Conservation (phyloP, 441 rosid species). For the Metrosideros polymorpha region DNA sequence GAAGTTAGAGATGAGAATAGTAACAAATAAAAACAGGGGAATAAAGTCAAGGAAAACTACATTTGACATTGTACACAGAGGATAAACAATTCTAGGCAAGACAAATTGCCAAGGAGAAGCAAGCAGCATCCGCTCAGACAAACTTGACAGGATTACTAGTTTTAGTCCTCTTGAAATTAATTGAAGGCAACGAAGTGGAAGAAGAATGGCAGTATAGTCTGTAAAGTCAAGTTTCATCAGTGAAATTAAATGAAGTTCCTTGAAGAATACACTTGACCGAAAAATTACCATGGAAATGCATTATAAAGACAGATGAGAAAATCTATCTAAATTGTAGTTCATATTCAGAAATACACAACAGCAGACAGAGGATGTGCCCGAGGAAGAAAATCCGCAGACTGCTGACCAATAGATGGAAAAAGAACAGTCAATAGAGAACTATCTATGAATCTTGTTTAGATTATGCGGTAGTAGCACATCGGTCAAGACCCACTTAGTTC, state of each 20-base stretch:
- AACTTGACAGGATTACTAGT: background rate
- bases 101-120: background rate
- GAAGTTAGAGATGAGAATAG: background rate
- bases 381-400: background rate
- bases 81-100: background rate
- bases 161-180: background rate
- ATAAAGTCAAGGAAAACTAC: background rate
- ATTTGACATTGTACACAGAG: background rate
- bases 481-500: background rate
- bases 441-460: background rate
- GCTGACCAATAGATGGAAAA: background rate
- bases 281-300: background rate
- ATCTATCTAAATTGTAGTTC: background rate
- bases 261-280: background rate
- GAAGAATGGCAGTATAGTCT: background rate
- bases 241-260: background rate
- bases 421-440: background rate
- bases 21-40: background rate
- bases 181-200: background rate
- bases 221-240: background rate
- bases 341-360: background rate
- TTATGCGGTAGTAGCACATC: background rate
- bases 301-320: background rate
- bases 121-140: background rate
- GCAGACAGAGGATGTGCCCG: background rate